phyloP scores from a whole-genome alignment of 2,329 filamentous ascomycete species.

The Diplocarpon rosae region DNA sequence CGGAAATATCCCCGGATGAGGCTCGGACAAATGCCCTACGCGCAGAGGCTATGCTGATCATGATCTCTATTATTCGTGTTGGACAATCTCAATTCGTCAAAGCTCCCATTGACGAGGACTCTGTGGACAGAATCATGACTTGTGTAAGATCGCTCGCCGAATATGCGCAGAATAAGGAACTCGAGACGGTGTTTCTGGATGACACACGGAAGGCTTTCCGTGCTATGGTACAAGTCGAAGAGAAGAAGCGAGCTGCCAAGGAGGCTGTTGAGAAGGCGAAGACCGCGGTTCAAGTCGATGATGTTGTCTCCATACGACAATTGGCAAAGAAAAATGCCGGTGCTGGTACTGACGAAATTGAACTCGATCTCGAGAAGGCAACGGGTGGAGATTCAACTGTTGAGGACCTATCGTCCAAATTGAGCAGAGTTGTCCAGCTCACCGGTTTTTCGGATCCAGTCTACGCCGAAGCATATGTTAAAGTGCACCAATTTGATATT shows the following conservation, averaged over 20 bases:
- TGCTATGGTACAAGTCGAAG: slow-evolving; percentile 92
- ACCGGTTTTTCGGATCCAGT: slow-evolving; percentile 98
- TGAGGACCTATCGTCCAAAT: slow-evolving; percentile 85
- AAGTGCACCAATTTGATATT: slow-evolving; percentile 98
- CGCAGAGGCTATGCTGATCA: slow-evolving; percentile 97
- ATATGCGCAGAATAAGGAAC: slow-evolving; percentile 77
- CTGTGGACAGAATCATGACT: slow-evolving; percentile 96
- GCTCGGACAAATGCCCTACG: slow-evolving; percentile 87
- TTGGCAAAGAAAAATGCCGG: slow-evolving; percentile 80
- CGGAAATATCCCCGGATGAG: slow-evolving; percentile 77
- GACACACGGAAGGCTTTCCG: slow-evolving; percentile 94
- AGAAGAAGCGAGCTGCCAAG: slow-evolving; percentile 94
- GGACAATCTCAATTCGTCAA: slow-evolving; percentile 99
- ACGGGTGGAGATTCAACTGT: slow-evolving; percentile 78
- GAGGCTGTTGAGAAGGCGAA: slow-evolving; percentile 89
- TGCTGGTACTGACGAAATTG: slow-evolving; percentile 76
- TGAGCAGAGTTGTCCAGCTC: slow-evolving; percentile 90
- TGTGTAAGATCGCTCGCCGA: slow-evolving; percentile 88
- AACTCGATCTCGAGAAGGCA: slow-evolving; percentile 83
- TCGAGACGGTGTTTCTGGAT: slow-evolving; percentile 86
- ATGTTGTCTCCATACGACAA: slow-evolving; percentile 86
- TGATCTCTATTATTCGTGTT: slow-evolving; percentile 97
- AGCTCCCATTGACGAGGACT: slow-evolving; percentile 93
- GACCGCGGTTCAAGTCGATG: slow-evolving; percentile 88
- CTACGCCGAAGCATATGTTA: slow-evolving; percentile 98